Evolutionary conservation across 2,329 filamentous ascomycete genomes (phyloP).

Genomic region (Alternaria atra): DNA sequence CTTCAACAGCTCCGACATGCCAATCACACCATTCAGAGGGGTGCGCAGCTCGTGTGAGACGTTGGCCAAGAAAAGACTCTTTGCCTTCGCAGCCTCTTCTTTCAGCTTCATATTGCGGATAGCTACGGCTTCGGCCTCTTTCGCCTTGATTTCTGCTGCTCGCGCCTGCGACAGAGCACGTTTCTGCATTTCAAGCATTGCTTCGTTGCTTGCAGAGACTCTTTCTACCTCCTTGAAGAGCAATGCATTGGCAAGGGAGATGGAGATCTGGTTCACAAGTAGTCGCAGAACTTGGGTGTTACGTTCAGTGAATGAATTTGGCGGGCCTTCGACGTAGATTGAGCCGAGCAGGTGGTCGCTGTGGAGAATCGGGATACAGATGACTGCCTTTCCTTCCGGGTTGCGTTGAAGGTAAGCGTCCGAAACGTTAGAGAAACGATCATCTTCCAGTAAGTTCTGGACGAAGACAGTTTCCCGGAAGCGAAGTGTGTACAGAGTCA

Average conservation of each 20-base stretch:
- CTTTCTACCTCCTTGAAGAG: conserved; percentile 76
- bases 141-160: conserved; percentile 78
- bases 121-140: conserved; percentile 77
- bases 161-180: conserved; percentile 75
- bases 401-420: conserved; percentile 74
- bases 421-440: conserved; percentile 79
- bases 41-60: conserved; percentile 67
- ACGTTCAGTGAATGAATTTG: conserved; percentile 79
- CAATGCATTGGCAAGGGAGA: conserved; percentile 70
- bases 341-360: conserved; percentile 76
- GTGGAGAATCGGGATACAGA: conserved; percentile 81
- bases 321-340: conserved; percentile 79
- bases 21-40: conserved; percentile 64
- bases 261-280: conserved; percentile 78
- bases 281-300: conserved; percentile 65
- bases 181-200: conserved; percentile 81
- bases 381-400: conserved; percentile 75
- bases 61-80: conserved; percentile 75
- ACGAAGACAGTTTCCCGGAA: conserved; percentile 80
- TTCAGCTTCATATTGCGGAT: conserved; percentile 82
- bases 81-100: conserved; percentile 83
- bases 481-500: conserved; percentile 78
- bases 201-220: conserved; percentile 78
- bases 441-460: conserved; percentile 76
- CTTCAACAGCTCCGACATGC: conserved; percentile 69